Percentiles rank a stretch among this genome's conserved stretches.
phyloP scores from a whole-genome alignment of 2,329 filamentous ascomycete species.

The Gaeumannomyces tritici region DNA sequence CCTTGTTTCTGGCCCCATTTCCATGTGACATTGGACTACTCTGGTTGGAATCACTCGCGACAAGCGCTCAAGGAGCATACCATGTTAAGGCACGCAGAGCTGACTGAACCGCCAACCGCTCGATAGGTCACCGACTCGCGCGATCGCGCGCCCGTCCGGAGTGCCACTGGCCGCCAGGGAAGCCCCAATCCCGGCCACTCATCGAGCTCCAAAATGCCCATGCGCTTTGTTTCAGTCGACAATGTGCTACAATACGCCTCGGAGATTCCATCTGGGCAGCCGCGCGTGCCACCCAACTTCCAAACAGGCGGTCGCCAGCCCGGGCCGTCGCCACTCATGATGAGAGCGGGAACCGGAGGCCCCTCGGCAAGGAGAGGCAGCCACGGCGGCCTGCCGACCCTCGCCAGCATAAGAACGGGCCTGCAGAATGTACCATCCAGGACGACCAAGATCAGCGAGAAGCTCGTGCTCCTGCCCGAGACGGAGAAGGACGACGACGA shows the following conservation, averaged over 20 bases:
- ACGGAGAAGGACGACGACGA: slow-evolving; percentile 50
- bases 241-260: slow-evolving; percentile 90
- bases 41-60: no score
- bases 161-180: slow-evolving; percentile 12
- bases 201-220: slow-evolving; percentile 29
- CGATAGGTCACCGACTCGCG: slow-evolving; percentile 47
- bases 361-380: slow-evolving; percentile 4
- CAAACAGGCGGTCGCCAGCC: slow-evolving; percentile 35
- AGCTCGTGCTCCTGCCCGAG: slow-evolving; percentile 89
- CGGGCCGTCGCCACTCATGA: slow-evolving; percentile 17
- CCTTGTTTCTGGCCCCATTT: no score
- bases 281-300: slow-evolving; percentile 56
- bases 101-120: not conserved
- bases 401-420: slow-evolving; percentile 23
- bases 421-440: slow-evolving; percentile 63
- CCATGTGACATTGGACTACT: no score
- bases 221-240: slow-evolving; percentile 81
- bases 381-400: slow-evolving; percentile 19
- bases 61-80: no score
- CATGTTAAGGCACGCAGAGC: no score
- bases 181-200: slow-evolving; percentile 13
- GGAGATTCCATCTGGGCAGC: slow-evolving; percentile 90
- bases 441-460: slow-evolving; percentile 91
- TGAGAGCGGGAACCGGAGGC: not conserved
- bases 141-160: slow-evolving; percentile 29